phyloP scores from a whole-genome alignment of 2,329 filamentous ascomycete genomes.

The Botrytis squamosa region DNA sequence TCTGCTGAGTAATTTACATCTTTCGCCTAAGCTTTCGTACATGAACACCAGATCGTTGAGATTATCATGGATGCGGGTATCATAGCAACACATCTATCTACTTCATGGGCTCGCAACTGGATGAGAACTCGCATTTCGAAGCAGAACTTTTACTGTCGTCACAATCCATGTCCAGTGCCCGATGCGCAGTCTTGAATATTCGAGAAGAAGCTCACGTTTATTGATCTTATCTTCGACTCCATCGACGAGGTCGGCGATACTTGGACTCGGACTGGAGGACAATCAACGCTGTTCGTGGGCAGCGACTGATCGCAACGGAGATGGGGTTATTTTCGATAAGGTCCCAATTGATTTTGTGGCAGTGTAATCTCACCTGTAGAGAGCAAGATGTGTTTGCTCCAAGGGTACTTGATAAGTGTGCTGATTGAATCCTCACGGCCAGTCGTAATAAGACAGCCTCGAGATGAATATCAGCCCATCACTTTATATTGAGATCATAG shows the following conservation, averaged over 20 bases:
- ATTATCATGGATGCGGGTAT: no score
- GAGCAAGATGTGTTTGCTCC: no score
- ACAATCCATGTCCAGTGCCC: not conserved
- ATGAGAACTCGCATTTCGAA: no score
- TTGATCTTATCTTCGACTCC: not conserved
- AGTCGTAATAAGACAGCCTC: not conserved
- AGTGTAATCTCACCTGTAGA: no score
- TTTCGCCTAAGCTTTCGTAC: no score
- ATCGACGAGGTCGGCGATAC: not conserved
- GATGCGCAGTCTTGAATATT: not conserved
- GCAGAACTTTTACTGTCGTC: not conserved
- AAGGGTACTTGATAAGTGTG: accelerated
- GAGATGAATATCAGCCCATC: no score
- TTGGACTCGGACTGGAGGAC: not conserved
- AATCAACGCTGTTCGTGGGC: no score
- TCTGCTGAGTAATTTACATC: accelerated
- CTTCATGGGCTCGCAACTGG: no score
- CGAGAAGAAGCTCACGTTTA: not conserved
- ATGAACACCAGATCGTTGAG: accelerated
- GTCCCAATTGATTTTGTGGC: no score
- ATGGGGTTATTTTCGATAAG: no score
- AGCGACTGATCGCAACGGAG: no score
- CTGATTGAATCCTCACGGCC: not conserved
- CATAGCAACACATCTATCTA: no score
- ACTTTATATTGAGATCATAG: not conserved